Evolutionary conservation across 352 stramenopile species (phyloP).

Genomic region (Phytophthora kernoviae): DNA sequence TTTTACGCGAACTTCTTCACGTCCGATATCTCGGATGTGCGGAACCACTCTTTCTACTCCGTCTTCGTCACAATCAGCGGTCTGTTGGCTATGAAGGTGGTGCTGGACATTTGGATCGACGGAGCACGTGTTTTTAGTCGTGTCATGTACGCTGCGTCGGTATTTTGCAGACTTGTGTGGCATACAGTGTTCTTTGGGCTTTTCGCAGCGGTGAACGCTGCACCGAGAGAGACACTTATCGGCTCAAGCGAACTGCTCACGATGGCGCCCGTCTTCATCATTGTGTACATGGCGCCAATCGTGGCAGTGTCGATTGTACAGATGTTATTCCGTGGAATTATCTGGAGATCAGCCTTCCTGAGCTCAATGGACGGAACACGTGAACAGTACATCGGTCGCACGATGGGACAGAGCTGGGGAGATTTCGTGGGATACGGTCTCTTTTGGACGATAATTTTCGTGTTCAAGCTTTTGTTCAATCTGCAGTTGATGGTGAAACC

Average conservation of each 20-base stretch:
- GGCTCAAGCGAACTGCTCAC: conserved; percentile 66
- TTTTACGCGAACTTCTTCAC: conserved; percentile 84
- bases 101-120: conserved; percentile 86
- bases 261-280: conserved; percentile 56
- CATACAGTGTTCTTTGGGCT: conserved; percentile 82
- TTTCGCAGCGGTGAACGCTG: conserved; percentile 69
- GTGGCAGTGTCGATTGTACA: conserved; percentile 63
- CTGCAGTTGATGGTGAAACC: conserved; percentile 97
- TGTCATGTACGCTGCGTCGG: conserved; percentile 55
- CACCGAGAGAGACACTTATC: conserved; percentile 68
- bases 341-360: conserved; percentile 63
- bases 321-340: conserved; percentile 62
- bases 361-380: conserved; percentile 70
- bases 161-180: conserved; percentile 81
- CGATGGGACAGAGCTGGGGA: conserved; percentile 78
- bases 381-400: conserved; percentile 82
- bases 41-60: conserved; percentile 78
- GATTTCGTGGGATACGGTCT: conserved; percentile 67
- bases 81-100: conserved; percentile 66
- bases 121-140: conserved; percentile 73
- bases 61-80: conserved; percentile 73
- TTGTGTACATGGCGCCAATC: conserved; percentile 67
- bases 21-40: conserved; percentile 63
- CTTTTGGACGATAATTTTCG: conserved; percentile 85
- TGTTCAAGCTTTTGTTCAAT: conserved; percentile 97